A percentile compares a stretch with the other conserved stretches of the same genome.
These are phyloP conservation scores for Suillus brevipes DNA, from an alignment of 768 basidiomycete species.

Conservation along the genomic window DNA sequence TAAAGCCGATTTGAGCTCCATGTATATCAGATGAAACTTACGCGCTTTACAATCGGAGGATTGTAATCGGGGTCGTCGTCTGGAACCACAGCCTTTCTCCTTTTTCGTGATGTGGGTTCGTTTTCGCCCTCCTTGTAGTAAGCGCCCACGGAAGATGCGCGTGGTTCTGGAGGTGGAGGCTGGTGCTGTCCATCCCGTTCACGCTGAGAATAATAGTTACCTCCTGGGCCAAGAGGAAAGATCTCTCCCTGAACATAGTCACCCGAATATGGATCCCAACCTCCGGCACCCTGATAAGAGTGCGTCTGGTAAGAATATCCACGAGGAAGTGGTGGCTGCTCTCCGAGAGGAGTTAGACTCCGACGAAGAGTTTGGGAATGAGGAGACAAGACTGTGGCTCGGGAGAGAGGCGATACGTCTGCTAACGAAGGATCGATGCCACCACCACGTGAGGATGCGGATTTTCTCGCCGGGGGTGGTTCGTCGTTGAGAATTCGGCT, in stretches of 20 bases:
- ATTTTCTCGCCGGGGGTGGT: constrained; percentile 43
- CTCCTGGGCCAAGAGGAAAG: constrained; percentile 38
- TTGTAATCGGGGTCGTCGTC: constrained; percentile 57
- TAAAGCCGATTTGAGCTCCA: constrained; percentile 5
- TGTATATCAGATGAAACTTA: constrained; percentile 37
- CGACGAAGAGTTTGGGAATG: constrained; percentile 26
- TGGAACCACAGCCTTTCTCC: constrained; percentile 42
- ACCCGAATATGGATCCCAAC: constrained; percentile 40
- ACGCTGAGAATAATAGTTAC: constrained; percentile 36
- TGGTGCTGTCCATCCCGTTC: constrained; percentile 16
- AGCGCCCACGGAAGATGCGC: constrained; percentile 20
- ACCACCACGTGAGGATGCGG: constrained; percentile 20
- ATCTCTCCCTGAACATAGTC: constrained; percentile 40
- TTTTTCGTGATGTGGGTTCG: constrained; percentile 45
- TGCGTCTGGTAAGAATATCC: constrained; percentile 39
- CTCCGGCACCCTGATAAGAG: constrained; percentile 39
- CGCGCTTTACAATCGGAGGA: constrained; percentile 50
- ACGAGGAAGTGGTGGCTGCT: constrained; percentile 35
- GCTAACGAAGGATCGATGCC: constrained; percentile 21
- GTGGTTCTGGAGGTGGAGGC: constrained; percentile 21
- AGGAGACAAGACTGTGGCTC: constrained; percentile 18
- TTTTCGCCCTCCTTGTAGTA: constrained; percentile 34
- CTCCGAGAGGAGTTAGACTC: constrained; percentile 28
- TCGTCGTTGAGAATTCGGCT: constrained; percentile 81
- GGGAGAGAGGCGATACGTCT: constrained; percentile 26